Evolutionary conservation across 345 rosid genomes (phyloP).

Genomic region (Passiflora organensis): DNA sequence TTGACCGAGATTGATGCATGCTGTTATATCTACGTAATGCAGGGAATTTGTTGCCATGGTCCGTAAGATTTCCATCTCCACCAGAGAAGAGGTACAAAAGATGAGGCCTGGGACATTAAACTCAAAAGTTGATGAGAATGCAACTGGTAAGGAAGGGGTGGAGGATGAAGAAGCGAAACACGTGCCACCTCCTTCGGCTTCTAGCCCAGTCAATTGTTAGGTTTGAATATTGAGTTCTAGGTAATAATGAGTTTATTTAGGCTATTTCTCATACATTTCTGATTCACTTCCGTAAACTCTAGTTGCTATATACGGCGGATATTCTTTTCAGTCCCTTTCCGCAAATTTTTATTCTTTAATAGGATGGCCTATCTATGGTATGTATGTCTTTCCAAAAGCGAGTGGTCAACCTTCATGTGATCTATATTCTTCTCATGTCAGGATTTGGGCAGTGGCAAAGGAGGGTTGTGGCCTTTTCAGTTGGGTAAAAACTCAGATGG

Average conservation of each 20-base stretch:
- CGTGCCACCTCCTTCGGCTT: background rate
- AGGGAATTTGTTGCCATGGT: constrained; percentile 61
- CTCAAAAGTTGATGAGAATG: constrained; percentile 20
- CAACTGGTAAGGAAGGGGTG: constrained; percentile 1
- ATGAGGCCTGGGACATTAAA: constrained; percentile 33
- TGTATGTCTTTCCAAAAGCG: too few relatives aligned
- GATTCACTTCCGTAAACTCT: too few relatives aligned
- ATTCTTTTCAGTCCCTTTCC: too few relatives aligned
- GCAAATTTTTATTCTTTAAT: too few relatives aligned
- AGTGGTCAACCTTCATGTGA: too few relatives aligned
- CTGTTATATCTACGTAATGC: constrained; percentile 5
- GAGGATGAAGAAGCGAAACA: constrained; percentile 13
- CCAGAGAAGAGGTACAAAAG: constrained; percentile 47
- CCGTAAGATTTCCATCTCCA: constrained; percentile 40
- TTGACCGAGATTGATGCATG: background rate
- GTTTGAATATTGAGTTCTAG: constrained; percentile 3
- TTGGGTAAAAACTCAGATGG: constrained; percentile 11
- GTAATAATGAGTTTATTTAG: constrained; percentile 1
- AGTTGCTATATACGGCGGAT: too few relatives aligned
- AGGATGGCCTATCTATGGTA: too few relatives aligned
- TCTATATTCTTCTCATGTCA: background rate
- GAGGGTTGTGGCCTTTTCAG: background rate
- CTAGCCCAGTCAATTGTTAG: constrained; percentile 3
- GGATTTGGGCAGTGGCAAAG: constrained; percentile 6
- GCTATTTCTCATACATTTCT: too few relatives aligned